Evolutionary conservation across 225 moss, liverwort and hornwort species (phyloP), one percentile per base, ranked within the genome.

Genomic region (Polytrichum commune): DNA sequence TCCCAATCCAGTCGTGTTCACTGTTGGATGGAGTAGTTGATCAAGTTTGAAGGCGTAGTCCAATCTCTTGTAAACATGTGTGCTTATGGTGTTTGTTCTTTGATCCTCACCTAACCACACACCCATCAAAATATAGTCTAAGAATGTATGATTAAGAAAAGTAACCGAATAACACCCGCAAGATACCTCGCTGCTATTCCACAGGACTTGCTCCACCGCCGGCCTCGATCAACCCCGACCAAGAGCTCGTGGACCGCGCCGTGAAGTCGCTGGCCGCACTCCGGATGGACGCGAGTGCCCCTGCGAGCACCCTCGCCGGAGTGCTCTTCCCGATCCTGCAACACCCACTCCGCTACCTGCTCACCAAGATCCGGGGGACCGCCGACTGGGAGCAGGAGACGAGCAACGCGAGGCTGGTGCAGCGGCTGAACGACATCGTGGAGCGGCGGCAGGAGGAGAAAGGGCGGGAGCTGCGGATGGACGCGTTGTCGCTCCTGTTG

Each of bases 401-500:
- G 19, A 68, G 66, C 58, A 74, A 74, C 33, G 60, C 33, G 9
- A 61, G 61, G 24, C 23, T 74, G 56, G 64, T 64, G 29, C 55
- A 55, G 73, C 29, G 73, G 55, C 55, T 73, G 26, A 66, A 73
- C n/a, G 27, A 74, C 7, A 16, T 74, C 8, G 29, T 66, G 29
- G 74, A 20, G 19, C 63, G 69, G 5, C 29, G 74, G 19, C 54
- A 64, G 27, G 60, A 66, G 54, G 69, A 69, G 23, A 60, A 29
- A 28, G 60, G 60, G 25, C n/a, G 66, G 9, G 73, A 53, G n/a
- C 19, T 27, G 1, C 66, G 73, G 20, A 54, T 75, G 6, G 79
- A 79, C 38, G 74, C 79, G 8, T 56, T 79, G 23, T 69, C 74
- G 19, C 79, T 79, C 18, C 63, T 79, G 4, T 38, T 79, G 56